A percentile compares a stretch with the other conserved stretches of the same genome.
These are phyloP conservation scores for Macrolepiota dolichaula DNA, from an alignment of 768 basidiomycete species.

Conservation along the genomic window DNA sequence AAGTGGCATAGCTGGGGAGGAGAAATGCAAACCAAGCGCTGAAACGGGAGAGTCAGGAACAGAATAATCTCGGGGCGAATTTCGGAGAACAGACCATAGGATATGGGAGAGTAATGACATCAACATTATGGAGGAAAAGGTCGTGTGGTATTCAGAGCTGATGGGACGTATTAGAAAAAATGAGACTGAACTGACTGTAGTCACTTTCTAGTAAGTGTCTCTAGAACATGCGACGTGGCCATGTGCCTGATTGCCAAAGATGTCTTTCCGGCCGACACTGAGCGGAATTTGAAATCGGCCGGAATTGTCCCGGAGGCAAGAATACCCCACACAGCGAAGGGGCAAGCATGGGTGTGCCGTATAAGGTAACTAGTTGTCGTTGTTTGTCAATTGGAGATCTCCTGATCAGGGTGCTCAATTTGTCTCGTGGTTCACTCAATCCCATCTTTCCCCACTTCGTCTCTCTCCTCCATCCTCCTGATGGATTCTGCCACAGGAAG, in stretches of 20 bases:
- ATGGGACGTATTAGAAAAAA: background rate
- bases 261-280: background rate
- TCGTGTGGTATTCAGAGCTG: conserved; percentile 1
- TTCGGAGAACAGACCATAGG: conserved; percentile 34
- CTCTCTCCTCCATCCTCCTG: conserved; percentile 17
- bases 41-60: conserved; percentile 3
- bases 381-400: conserved; percentile 17
- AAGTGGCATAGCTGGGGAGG: conserved; percentile 61
- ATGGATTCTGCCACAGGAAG: conserved; percentile 31
- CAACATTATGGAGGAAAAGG: conserved; percentile 35
- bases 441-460: conserved; percentile 10
- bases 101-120: conserved; percentile 46
- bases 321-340: conserved; percentile 13
- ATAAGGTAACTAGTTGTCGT: conserved; percentile 6
- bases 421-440: conserved; percentile 16
- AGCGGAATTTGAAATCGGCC: conserved; percentile 2
- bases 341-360: background rate
- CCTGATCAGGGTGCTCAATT: conserved; percentile 16
- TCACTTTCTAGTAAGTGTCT: background rate
- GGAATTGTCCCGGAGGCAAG: background rate
- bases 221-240: background rate
- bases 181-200: background rate
- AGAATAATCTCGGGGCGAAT: background rate
- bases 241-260: background rate
- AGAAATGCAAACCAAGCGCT: conserved; percentile 75